Evolutionary conservation across 768 basidiomycete genomes (phyloP).

Genomic region (Rhodotorula taiwanensis): DNA sequence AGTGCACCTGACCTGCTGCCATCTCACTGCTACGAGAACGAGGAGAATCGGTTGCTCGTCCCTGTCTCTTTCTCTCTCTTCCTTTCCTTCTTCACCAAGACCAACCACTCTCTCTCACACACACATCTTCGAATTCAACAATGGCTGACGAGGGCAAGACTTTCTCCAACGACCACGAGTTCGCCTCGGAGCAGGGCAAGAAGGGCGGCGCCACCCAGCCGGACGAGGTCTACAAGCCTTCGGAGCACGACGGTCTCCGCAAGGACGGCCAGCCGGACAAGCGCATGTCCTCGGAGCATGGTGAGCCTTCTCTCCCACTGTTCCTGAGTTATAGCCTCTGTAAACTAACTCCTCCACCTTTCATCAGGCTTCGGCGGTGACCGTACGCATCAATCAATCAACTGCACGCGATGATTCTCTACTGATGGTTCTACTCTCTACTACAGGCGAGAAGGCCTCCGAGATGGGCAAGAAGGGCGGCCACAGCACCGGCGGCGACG

Average conservation of each 20-base stretch:
- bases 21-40: no score
- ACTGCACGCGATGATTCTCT: neutral
- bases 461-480: neutral
- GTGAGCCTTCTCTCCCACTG: neutral
- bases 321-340: neutral
- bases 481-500: neutral
- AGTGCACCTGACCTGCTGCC: no score
- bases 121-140: neutral
- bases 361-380: constrained; percentile 9
- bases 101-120: no score
- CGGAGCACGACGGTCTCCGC: constrained; percentile 7
- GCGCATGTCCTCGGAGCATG: constrained; percentile 9
- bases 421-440: neutral
- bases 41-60: no score
- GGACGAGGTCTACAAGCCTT: constrained; percentile 17
- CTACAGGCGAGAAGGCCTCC: neutral
- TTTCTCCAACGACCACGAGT: constrained; percentile 6
- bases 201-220: constrained; percentile 9
- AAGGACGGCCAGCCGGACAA: constrained; percentile 12
- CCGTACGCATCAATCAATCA: neutral
- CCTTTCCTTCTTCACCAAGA: neutral
- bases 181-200: constrained; percentile 16
- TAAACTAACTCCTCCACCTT: neutral
- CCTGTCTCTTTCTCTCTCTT: neutral
- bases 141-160: neutral